phyloP scores from a whole-genome alignment of 73 alveolate genomes.

The Paramecium tetraurelia region DNA sequence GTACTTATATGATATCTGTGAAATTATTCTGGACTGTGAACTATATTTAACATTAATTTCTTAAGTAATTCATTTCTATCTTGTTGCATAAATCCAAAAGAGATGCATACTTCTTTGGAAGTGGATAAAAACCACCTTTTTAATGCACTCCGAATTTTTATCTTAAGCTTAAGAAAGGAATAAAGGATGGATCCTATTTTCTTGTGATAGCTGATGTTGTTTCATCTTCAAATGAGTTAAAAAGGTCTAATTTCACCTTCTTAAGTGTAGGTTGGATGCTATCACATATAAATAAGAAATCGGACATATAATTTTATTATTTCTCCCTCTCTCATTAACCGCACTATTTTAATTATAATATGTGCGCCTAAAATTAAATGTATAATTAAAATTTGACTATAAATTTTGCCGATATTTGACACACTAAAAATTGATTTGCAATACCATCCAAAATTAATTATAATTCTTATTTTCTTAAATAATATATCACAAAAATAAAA shows the following conservation, averaged over 20 bases:
- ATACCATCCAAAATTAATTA: not conserved
- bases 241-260: not conserved
- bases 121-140: not conserved
- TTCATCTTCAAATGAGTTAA: slow-evolving; percentile 11
- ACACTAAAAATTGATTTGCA: not conserved
- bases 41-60: not conserved
- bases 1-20: not conserved
- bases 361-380: not conserved
- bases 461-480: not conserved
- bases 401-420: not conserved
- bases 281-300: not conserved
- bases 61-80: not conserved
- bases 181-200: not conserved
- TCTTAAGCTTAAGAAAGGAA: not conserved
- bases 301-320: not conserved
- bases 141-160: not conserved
- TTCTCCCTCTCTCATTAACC: not conserved
- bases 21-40: not conserved
- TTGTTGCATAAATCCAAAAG: not conserved
- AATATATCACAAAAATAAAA: not conserved
- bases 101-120: not conserved
- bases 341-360: slow-evolving; percentile 17
- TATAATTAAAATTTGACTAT: not conserved
- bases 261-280: not conserved
- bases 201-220: not conserved